Evolutionary conservation across 306 rosid genomes (phyloP).

Genomic region (Arachis stenosperma): DNA sequence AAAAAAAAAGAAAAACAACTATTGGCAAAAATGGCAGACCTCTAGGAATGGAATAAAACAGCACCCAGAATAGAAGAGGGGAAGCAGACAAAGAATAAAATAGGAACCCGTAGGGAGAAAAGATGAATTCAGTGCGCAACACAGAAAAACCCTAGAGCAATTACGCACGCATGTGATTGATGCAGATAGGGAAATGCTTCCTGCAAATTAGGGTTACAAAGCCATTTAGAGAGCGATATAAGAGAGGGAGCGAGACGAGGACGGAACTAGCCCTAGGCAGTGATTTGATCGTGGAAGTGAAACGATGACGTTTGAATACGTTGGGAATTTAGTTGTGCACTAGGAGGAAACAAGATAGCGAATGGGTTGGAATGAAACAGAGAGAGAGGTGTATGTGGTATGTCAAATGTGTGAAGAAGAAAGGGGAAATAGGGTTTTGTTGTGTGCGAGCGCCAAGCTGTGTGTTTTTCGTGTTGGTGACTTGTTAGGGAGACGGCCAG

Average conservation of each 20-base stretch:
- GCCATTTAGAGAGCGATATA: slow-evolving; percentile 13
- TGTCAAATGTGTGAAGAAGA: slow-evolving; percentile 4
- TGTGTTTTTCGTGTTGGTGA: slow-evolving; percentile 33
- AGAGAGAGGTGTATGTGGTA: slow-evolving; percentile 7
- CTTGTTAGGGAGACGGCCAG: slow-evolving; percentile 42
- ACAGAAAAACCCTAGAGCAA: slow-evolving; percentile 60
- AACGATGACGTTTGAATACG: slow-evolving; percentile 59
- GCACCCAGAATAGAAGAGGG: slow-evolving; percentile 19
- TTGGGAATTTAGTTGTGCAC: slow-evolving; percentile 6
- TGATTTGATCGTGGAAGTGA: slow-evolving; percentile 44
- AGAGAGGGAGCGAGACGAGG: background rate
- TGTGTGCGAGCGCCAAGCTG: slow-evolving; percentile 38
- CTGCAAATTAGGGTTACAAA: slow-evolving; percentile 61
- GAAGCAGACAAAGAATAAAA: slow-evolving; percentile 25
- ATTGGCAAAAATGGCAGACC: slow-evolving; percentile 28
- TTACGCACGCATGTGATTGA: background rate
- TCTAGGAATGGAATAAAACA: slow-evolving; percentile 35
- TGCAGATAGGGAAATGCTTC: slow-evolving; percentile 4
- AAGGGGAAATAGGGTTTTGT: slow-evolving; percentile 63
- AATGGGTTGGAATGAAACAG: background rate
- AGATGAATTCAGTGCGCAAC: slow-evolving; percentile 38
- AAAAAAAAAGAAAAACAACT: slow-evolving; percentile 6
- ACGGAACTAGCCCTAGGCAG: slow-evolving; percentile 66
- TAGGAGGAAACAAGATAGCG: slow-evolving; percentile 16
- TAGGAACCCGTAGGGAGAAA: slow-evolving; percentile 56